phyloP scores from a whole-genome alignment of 805 yeast species.

The Metschnikowia proteae region DNA sequence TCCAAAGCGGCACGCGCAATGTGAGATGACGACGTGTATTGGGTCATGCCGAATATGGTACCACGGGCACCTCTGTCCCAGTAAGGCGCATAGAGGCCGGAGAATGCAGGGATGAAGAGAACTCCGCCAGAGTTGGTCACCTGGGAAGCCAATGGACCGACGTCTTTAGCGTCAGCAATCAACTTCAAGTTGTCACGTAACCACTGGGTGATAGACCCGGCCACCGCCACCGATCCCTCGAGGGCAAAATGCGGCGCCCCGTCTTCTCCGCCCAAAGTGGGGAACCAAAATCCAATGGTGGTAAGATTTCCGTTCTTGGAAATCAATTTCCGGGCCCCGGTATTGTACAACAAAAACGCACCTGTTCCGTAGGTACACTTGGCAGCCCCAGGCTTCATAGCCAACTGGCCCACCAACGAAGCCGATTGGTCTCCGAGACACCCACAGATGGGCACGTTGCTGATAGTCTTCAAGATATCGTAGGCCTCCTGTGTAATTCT shows the following conservation, averaged over 20 bases:
- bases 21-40: conserved; percentile 86
- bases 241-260: conserved; percentile 77
- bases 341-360: conserved; percentile 83
- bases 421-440: conserved; percentile 94
- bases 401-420: conserved; percentile 89
- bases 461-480: conserved; percentile 46
- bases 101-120: conserved; percentile 90
- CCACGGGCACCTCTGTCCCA: conserved; percentile 95
- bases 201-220: conserved; percentile 94
- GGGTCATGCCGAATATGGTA: conserved; percentile 88
- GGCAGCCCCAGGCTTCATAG: conserved; percentile 78
- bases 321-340: conserved; percentile 69
- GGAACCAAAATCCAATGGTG: conserved; percentile 89
- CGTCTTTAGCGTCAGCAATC: conserved; percentile 76
- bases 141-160: conserved; percentile 84
- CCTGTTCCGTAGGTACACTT: conserved; percentile 98
- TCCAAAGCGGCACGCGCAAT: conserved; percentile 93
- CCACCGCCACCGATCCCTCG: conserved; percentile 95
- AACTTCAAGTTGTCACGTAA: conserved; percentile 83
- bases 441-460: conserved; percentile 75
- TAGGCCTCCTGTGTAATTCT: conserved; percentile 50
- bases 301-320: conserved; percentile 82
- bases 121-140: conserved; percentile 86
- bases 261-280: conserved; percentile 47
- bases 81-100: conserved; percentile 92